A percentile compares a stretch with the other conserved stretches of the same genome.
phyloP scores from a whole-genome alignment of 2,329 filamentous ascomycete genomes.

The Aspergillus hortae region DNA sequence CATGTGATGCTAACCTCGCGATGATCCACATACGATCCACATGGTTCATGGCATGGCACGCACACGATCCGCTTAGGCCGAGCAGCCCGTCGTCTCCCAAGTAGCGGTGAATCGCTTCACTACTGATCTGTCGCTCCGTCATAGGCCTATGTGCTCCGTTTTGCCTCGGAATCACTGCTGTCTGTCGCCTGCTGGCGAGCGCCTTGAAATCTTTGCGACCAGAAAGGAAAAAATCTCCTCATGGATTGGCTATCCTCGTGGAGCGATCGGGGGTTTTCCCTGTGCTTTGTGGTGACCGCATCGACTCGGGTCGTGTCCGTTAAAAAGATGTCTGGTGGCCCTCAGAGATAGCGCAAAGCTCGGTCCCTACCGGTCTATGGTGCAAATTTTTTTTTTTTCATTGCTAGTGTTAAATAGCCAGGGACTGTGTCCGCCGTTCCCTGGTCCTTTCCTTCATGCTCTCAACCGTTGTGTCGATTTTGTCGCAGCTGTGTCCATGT shows the following conservation, averaged over 20 bases:
- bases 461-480: constrained; percentile 6
- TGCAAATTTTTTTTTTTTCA: neutral
- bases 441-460: constrained; percentile 9
- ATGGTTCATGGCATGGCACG: neutral
- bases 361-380: neutral
- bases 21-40: neutral
- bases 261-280: constrained; percentile 4
- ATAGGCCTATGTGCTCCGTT: constrained; percentile 2
- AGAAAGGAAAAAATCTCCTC: neutral
- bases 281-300: neutral
- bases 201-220: too few relatives aligned
- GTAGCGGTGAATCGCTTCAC: constrained; percentile 8
- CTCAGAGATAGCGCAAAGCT: neutral
- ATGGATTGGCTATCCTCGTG: constrained; percentile 1
- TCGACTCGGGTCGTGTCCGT: neutral
- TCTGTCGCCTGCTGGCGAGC: neutral
- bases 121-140: constrained; percentile 7
- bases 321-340: constrained; percentile 3
- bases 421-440: neutral
- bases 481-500: constrained; percentile 9
- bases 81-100: constrained; percentile 1
- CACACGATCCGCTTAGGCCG: neutral
- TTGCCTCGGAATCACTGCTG: neutral
- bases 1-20: neutral
- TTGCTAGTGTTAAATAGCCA: neutral